Evolutionary conservation across 1,284 basidiomycete species (phyloP).

Genomic region (Cryptococcus hybrid): DNA sequence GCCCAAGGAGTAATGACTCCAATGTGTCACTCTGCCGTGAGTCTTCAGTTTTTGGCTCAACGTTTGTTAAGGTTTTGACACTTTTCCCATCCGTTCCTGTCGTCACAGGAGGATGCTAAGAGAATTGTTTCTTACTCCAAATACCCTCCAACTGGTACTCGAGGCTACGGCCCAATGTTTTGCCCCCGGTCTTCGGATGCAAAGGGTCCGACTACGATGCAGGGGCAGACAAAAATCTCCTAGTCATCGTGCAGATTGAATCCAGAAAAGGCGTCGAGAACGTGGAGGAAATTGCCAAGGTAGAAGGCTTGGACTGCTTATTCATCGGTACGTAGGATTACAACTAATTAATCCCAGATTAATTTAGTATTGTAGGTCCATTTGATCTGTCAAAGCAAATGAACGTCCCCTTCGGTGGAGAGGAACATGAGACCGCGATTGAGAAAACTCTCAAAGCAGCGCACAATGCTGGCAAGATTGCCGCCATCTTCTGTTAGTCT

Average conservation of each 20-base stretch:
- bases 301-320: slow-evolving; percentile 62
- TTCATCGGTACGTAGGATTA: slow-evolving; percentile 57
- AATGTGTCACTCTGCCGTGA: slow-evolving; percentile 33
- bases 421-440: slow-evolving; percentile 57
- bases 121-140: slow-evolving; percentile 29
- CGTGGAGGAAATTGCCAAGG: slow-evolving; percentile 60
- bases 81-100: too few species aligned
- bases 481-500: slow-evolving; percentile 53
- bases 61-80: not conserved
- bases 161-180: slow-evolving; percentile 39
- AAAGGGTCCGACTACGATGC: slow-evolving; percentile 56
- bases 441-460: slow-evolving; percentile 58
- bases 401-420: slow-evolving; percentile 27
- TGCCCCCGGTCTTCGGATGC: slow-evolving; percentile 22
- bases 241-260: slow-evolving; percentile 68
- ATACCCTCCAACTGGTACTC: slow-evolving; percentile 31
- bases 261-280: slow-evolving; percentile 62
- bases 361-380: slow-evolving; percentile 41
- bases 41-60: not conserved
- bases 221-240: slow-evolving; percentile 59
- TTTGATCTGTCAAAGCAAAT: slow-evolving; percentile 59
- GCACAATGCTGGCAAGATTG: slow-evolving; percentile 62
- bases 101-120: slow-evolving; percentile 21
- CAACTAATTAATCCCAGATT: not conserved
- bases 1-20: slow-evolving; percentile 41